These are phyloP conservation scores for Polytolypa hystricis DNA, from an alignment of 2,329 filamentous ascomycete species.

Conservation along the genomic window DNA sequence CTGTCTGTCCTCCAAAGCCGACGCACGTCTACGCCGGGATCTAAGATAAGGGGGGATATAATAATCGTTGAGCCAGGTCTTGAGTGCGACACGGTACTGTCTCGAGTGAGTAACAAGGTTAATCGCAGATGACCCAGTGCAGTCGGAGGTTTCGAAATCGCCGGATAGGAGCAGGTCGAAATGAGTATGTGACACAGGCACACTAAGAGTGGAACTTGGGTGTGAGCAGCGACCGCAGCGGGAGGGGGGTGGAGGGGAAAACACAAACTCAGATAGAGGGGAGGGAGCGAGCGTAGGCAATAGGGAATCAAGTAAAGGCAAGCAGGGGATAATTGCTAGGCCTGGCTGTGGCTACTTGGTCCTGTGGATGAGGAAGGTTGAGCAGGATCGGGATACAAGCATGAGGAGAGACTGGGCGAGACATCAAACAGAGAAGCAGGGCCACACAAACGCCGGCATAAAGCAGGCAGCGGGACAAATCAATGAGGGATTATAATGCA, in stretches of 20 bases:
- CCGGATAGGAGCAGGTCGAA: no score
- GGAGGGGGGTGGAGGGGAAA: no score
- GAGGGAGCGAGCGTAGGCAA: conserved; percentile 25
- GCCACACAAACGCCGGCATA: no score
- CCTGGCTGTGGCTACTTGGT: no score
- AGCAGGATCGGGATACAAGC: no score
- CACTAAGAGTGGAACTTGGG: no score
- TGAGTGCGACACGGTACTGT: neutral
- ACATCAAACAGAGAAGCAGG: no score
- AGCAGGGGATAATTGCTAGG: neutral
- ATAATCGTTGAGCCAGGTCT: neutral
- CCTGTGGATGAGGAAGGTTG: neutral
- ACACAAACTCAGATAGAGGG: conserved; percentile 24
- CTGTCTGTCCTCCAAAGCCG: neutral
- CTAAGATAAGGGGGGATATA: conserved; percentile 1
- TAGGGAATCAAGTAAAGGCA: conserved; percentile 11
- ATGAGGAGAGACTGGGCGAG: no score
- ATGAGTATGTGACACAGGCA: no score
- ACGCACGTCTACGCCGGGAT: conserved; percentile 3
- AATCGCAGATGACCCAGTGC: conserved; percentile 2
- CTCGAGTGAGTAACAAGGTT: conserved; percentile 6
- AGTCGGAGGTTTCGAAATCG: conserved; percentile 1
- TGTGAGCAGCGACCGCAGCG: no score
- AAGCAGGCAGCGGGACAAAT: no score
- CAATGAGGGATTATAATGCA: no score